A percentile compares a stretch with the other conserved stretches of the same genome.
These are phyloP conservation scores for Terana coerulea DNA, from an alignment of 768 basidiomycete genomes.

Conservation along the genomic window DNA sequence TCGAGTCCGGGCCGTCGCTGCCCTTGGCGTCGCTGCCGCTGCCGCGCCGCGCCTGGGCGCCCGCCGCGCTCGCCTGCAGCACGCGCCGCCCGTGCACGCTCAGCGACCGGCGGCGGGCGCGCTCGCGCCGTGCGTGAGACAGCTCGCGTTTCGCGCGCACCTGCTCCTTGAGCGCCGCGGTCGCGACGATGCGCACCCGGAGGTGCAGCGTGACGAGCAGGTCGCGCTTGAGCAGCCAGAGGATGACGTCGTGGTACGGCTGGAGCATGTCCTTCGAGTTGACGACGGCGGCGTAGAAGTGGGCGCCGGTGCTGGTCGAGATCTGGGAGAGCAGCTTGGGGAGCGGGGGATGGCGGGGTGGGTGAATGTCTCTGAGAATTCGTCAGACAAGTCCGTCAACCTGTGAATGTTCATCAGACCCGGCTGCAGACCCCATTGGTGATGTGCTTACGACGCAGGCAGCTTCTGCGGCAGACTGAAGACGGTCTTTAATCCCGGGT, in stretches of 20 bases:
- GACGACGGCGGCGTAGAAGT: slow-evolving; percentile 81
- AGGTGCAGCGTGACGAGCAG: slow-evolving; percentile 83
- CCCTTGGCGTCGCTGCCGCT: slow-evolving; percentile 7
- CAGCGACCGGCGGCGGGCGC: slow-evolving; percentile 16
- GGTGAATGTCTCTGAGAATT: slow-evolving; percentile 62
- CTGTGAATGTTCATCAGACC: no score
- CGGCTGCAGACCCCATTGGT: no score
- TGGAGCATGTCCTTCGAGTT: slow-evolving; percentile 61
- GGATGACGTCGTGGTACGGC: slow-evolving; percentile 75
- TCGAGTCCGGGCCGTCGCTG: slow-evolving; percentile 17
- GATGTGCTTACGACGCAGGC: slow-evolving; percentile 56
- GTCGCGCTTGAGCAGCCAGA: slow-evolving; percentile 90
- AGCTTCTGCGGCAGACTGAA: slow-evolving; percentile 73
- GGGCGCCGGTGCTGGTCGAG: slow-evolving; percentile 65
- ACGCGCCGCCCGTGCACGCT: slow-evolving; percentile 7
- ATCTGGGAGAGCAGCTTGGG: slow-evolving; percentile 72
- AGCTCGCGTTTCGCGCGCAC: slow-evolving; percentile 42
- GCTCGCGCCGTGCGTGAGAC: slow-evolving; percentile 31
- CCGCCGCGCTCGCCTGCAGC: background rate
- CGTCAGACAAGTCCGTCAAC: slow-evolving; percentile 46
- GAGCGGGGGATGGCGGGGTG: slow-evolving; percentile 63
- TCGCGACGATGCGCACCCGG: slow-evolving; percentile 79
- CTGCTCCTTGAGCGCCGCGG: slow-evolving; percentile 65
- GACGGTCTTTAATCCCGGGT: slow-evolving; percentile 72
- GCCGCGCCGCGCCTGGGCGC: background rate